Evolutionary conservation across 2,329 filamentous ascomycete genomes (phyloP).

Genomic region (Paracamarosporium sp.): DNA sequence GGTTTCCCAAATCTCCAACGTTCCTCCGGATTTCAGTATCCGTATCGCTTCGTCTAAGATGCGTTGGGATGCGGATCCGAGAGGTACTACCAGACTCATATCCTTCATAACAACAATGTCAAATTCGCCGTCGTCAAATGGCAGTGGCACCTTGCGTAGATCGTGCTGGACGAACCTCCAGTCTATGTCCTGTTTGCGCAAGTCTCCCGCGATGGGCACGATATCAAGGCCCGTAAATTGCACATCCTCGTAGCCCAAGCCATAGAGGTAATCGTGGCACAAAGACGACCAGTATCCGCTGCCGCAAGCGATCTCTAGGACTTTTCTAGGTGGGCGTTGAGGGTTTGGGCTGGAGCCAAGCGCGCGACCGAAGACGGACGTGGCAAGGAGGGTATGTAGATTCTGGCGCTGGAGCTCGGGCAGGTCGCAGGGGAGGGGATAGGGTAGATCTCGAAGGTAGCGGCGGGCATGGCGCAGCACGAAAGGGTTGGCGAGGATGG

Average conservation of each 20-base stretch:
- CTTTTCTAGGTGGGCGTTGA: conserved; percentile 72
- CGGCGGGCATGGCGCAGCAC: conserved; percentile 78
- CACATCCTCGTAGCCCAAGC: conserved; percentile 71
- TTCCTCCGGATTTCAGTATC: conserved; percentile 77
- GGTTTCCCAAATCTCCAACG: conserved; percentile 87
- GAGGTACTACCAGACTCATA: conserved; percentile 71
- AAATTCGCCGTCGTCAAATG: conserved; percentile 80
- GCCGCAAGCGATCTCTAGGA: conserved; percentile 88
- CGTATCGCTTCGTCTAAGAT: conserved; percentile 78
- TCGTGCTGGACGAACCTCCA: conserved; percentile 93
- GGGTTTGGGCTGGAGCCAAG: conserved; percentile 74
- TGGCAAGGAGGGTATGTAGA: conserved; percentile 79
- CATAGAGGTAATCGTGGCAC: conserved; percentile 80
- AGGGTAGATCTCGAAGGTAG: conserved; percentile 80
- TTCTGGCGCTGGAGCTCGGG: conserved; percentile 87
- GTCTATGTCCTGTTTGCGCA: conserved; percentile 75
- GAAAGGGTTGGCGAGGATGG: conserved; percentile 55
- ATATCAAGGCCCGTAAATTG: conserved; percentile 85
- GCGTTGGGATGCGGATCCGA: conserved; percentile 60
- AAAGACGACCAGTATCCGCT: conserved; percentile 88
- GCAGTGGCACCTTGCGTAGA: conserved; percentile 75
- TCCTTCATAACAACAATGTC: conserved; percentile 92
- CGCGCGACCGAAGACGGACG: conserved; percentile 80
- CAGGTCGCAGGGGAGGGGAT: conserved; percentile 89
- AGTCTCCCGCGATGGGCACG: conserved; percentile 71